These are phyloP conservation scores for Aureobasidium vineae DNA, from an alignment of 2,329 filamentous ascomycete genomes.

Conservation along the genomic window DNA sequence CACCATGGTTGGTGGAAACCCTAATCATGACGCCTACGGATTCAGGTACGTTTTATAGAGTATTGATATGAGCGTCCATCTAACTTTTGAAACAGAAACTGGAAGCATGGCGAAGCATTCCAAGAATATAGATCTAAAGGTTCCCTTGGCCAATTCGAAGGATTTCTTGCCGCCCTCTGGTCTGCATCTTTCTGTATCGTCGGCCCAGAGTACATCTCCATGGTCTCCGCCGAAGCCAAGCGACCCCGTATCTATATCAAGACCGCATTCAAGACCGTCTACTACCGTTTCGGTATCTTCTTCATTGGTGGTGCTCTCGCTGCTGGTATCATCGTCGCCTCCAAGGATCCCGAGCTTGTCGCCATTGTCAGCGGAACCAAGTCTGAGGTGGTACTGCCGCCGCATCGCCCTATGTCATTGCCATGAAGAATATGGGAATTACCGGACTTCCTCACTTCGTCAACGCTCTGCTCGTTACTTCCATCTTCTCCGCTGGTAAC, in stretches of 20 bases:
- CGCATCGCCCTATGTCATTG: slow-evolving; percentile 43
- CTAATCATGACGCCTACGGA: slow-evolving; percentile 41
- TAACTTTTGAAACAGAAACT: too few relatives aligned
- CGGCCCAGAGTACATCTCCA: slow-evolving; percentile 51
- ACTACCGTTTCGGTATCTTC: slow-evolving; percentile 49
- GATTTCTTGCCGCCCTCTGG: slow-evolving; percentile 39
- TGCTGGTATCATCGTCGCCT: slow-evolving; percentile 44
- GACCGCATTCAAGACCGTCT: slow-evolving; percentile 51
- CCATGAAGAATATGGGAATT: slow-evolving; percentile 48
- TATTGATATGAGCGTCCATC: too few relatives aligned
- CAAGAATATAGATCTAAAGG: slow-evolving; percentile 32
- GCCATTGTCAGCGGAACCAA: slow-evolving; percentile 32
- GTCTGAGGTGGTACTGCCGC: slow-evolving; percentile 31
- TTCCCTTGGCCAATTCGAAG: slow-evolving; percentile 32
- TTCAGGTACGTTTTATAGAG: too few relatives aligned
- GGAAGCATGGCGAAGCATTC: slow-evolving; percentile 36
- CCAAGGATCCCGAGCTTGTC: slow-evolving; percentile 35
- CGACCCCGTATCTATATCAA: slow-evolving; percentile 49
- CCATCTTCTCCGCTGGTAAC: slow-evolving; percentile 58
- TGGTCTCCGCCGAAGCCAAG: slow-evolving; percentile 51
- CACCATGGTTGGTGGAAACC: slow-evolving; percentile 37
- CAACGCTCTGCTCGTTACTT: slow-evolving; percentile 46
- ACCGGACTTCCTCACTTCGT: slow-evolving; percentile 45
- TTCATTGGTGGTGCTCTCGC: slow-evolving; percentile 50
- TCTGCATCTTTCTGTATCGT: slow-evolving; percentile 49